These are phyloP conservation scores for Coemansia erecta DNA, from an alignment of 192 early-diverging fungal genomes.

Conservation along the genomic window DNA sequence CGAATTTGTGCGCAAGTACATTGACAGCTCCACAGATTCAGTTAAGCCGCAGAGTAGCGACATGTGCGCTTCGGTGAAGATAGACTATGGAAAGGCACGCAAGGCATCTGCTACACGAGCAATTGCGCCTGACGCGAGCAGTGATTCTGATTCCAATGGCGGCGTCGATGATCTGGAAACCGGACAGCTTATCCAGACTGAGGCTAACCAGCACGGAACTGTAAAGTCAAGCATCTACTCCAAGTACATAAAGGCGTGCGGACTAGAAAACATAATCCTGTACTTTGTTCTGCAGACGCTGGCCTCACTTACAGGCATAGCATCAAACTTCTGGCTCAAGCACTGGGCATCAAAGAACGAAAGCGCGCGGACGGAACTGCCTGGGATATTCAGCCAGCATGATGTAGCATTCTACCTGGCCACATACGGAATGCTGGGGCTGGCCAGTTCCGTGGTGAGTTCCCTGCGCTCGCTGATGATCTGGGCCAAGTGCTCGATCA, in stretches of 20 bases:
- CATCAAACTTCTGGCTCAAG: conserved; percentile 68
- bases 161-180: not conserved
- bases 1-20: conserved; percentile 49
- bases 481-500: conserved; percentile 85
- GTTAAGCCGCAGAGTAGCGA: no score
- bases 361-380: conserved; percentile 9
- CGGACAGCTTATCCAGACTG: conserved; percentile 21
- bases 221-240: conserved; percentile 76
- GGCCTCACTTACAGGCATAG: conserved; percentile 57
- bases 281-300: conserved; percentile 62
- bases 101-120: no score
- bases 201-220: conserved; percentile 81
- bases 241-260: conserved; percentile 78
- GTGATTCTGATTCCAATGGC: no score
- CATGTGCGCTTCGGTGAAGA: no score
- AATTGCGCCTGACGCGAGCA: no score
- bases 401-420: conserved; percentile 62
- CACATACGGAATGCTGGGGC: conserved; percentile 79
- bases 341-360: conserved; percentile 68
- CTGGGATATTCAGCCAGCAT: conserved; percentile 18
- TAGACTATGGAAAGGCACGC: no score
- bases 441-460: conserved; percentile 65
- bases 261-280: conserved; percentile 53
- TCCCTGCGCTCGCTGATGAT: conserved; percentile 77
- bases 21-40: not conserved